Evolutionary conservation across 208 protist genomes (phyloP), one percentile per base, ranked within the genome.

Genomic region (Acanthamoeba culbertsoni): DNA sequence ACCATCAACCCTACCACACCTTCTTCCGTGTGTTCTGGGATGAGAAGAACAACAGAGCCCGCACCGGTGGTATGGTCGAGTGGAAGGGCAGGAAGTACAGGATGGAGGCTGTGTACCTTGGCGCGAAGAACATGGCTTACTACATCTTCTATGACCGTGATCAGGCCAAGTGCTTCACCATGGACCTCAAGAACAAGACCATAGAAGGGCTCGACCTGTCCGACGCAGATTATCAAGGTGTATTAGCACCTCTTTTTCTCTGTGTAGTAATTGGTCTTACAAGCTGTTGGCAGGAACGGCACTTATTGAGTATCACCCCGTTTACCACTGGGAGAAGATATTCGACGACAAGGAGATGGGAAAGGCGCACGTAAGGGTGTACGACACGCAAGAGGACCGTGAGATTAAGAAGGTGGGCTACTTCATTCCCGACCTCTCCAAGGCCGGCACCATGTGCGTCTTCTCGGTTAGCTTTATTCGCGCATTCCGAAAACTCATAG

Each of bases 11-110:
- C 28, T n/a, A 86, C 42, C 43, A 55, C 53, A 62, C 10, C 23
- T 62, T 63, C 79, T 89, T 89, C 51, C 79, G 46, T 37, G 2
- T 89, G 46, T 89, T 89, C 79, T 89, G 79, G 79, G 79, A 89
- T 51, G 79, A 89, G n/a, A 89, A 65, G 53, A 65, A 89, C 53
- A 65, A 65, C 53, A 57, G 79, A 23, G 79, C 79, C 2, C 45
- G 79, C 45, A 45, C 79, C 8, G 79, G 53, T 2, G 48, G 79
- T 16, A 63, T 89, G 46, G 46, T 89, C 10, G 28, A 89, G 18
- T 89, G 53, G 45, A 89, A 89, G 45, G 79, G 79, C 79, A 89
- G 62, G 79, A 40, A 89, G 35, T 89, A 89, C 79, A 57, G 43
- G 51, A 65, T 89, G 53, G 79, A 89, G 45, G 79, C 53, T 33